Evolutionary conservation across 169 alveolate species (phyloP).

Genomic region (Perkinsus chesapeaki): DNA sequence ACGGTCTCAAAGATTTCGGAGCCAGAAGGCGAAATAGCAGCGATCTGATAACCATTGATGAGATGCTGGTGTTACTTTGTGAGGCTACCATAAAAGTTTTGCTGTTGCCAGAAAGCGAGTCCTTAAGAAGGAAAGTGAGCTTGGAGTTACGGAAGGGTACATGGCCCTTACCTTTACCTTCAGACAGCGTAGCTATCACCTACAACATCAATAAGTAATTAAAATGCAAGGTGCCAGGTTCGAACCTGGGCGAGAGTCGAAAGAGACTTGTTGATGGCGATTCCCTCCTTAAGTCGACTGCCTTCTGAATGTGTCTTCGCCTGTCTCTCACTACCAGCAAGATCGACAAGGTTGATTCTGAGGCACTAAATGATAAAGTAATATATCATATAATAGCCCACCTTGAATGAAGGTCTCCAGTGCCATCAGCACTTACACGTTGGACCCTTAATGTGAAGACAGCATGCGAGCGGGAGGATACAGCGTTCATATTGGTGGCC

Average conservation of each 20-base stretch:
- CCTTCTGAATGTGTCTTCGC: constrained; percentile 34
- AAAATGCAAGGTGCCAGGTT: constrained; percentile 8
- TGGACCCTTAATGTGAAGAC: constrained; percentile 40
- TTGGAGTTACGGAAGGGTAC: constrained; percentile 32
- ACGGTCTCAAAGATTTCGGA: constrained; percentile 17
- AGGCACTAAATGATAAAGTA: too few species aligned
- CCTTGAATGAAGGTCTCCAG: not conserved
- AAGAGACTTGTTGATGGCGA: constrained; percentile 22
- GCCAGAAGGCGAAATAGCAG: not conserved
- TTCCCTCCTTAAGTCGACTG: constrained; percentile 26
- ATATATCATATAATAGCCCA: not conserved
- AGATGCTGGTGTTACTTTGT: constrained; percentile 1
- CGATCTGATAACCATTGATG: constrained; percentile 38
- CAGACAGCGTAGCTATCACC: not conserved
- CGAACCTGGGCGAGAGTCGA: constrained; percentile 18
- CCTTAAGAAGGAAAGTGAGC: constrained; percentile 16
- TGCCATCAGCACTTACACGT: not conserved
- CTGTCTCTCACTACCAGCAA: constrained; percentile 23
- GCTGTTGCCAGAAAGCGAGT: constrained; percentile 22
- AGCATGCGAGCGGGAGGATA: constrained; percentile 61
- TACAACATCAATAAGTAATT: constrained; percentile 20
- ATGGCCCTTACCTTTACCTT: constrained; percentile 28
- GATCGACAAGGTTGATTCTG: constrained; percentile 16
- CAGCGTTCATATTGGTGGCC: constrained; percentile 62
- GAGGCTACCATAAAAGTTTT: constrained; percentile 25